Evolutionary conservation across 2,329 filamentous ascomycete species (phyloP).

Genomic region (Aspergillus fumigatiaffinis): DNA sequence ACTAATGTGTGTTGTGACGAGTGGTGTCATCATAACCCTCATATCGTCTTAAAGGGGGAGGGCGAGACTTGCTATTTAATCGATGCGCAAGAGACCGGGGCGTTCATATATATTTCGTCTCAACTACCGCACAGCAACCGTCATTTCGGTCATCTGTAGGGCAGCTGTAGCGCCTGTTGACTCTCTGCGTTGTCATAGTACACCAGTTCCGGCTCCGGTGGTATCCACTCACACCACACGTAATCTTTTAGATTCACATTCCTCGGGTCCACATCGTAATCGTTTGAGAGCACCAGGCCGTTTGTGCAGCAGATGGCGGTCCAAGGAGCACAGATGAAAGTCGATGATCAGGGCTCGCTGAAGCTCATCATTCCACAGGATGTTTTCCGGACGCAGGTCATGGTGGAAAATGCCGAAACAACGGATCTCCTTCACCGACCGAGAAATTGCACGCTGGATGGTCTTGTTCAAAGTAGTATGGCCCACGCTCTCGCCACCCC

Average conservation of each 20-base stretch:
- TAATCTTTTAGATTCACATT: slow-evolving; percentile 5
- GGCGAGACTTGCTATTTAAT: no score
- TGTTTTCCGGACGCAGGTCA: slow-evolving; percentile 12
- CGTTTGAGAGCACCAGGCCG: slow-evolving; percentile 6
- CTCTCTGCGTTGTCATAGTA: no score
- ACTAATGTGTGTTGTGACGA: no score
- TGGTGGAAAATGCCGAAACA: slow-evolving; percentile 7
- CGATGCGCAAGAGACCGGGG: no score
- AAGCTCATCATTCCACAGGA: slow-evolving; percentile 14
- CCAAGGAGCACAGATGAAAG: slow-evolving; percentile 8
- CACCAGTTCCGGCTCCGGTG: background rate
- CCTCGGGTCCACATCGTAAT: slow-evolving; percentile 5
- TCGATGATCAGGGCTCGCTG: slow-evolving; percentile 9
- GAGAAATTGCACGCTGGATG: slow-evolving; percentile 4
- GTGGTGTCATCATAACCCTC: no score
- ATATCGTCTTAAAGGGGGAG: no score
- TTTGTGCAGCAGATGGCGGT: slow-evolving; percentile 1
- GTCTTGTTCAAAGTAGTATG: slow-evolving; percentile 2
- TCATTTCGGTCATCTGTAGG: no score
- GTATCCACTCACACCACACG: slow-evolving; percentile 3
- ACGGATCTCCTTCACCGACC: slow-evolving; percentile 11
- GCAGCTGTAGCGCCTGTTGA: no score
- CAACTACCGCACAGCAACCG: no score
- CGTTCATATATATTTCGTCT: no score
- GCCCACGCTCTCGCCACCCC: slow-evolving; percentile 15